Conservation (phyloP, 495 filamentous ascomycete species). For the Penicillium riverlandense region DNA sequence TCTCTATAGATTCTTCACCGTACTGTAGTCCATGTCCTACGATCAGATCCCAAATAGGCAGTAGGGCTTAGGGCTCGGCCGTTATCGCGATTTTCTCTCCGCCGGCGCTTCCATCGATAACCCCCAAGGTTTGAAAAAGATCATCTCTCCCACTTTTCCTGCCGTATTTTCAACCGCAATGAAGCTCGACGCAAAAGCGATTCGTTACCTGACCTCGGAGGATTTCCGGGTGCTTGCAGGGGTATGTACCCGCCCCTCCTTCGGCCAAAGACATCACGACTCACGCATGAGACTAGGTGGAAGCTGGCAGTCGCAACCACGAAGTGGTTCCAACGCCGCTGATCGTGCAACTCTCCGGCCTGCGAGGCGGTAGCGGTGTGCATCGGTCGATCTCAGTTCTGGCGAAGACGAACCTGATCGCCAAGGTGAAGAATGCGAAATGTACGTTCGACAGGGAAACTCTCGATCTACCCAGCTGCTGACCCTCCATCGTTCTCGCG, state of each 20-base stretch:
- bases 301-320: conserved; percentile 91
- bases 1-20: conserved; percentile 1
- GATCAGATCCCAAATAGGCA: conserved; percentile 21
- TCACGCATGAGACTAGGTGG: conserved; percentile 49
- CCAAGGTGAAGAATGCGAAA: conserved; percentile 87
- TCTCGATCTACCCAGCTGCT: neutral
- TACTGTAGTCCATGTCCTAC: neutral
- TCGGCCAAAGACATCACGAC: neutral
- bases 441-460: conserved; percentile 38
- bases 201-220: conserved; percentile 85
- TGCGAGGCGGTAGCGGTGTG: conserved; percentile 78
- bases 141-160: conserved; percentile 3
- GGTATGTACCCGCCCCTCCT: conserved; percentile 43
- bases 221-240: conserved; percentile 95
- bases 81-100: conserved; percentile 26
- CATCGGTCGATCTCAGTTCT: conserved; percentile 80
- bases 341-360: conserved; percentile 73
- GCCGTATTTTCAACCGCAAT: conserved; percentile 34
- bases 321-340: conserved; percentile 89
- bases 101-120: conserved; percentile 6
- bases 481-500: neutral
- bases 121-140: conserved; percentile 5
- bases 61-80: conserved; percentile 40
- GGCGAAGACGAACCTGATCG: conserved; percentile 89
- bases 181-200: conserved; percentile 86